Conservation (phyloP, 495 filamentous ascomycete species). For the Penicillium atrosanguineum region DNA sequence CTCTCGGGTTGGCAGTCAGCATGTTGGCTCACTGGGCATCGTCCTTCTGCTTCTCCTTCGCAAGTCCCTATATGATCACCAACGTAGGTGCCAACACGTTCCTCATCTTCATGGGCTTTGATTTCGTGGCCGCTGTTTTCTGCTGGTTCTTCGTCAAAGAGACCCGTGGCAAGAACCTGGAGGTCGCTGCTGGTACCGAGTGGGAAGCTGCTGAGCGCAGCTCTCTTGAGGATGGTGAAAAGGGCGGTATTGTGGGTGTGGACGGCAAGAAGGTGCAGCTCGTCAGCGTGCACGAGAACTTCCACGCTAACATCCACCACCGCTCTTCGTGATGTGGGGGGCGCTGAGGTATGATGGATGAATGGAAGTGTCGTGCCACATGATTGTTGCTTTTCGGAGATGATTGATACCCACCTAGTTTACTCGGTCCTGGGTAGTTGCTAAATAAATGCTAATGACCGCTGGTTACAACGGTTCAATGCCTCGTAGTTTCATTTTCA, state of each 20-base stretch:
- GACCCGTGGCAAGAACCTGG: conserved; percentile 26
- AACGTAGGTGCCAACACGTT: conserved; percentile 27
- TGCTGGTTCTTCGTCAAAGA: conserved; percentile 29
- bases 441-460: background rate
- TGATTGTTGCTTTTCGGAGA: background rate
- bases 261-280: conserved; percentile 20
- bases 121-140: conserved; percentile 19
- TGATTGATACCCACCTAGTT: background rate
- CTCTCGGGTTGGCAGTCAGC: conserved; percentile 25
- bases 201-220: conserved; percentile 24
- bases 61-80: conserved; percentile 28
- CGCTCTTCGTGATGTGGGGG: conserved; percentile 2
- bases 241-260: conserved; percentile 8
- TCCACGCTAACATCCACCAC: conserved; percentile 20
- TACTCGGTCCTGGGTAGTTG: conserved; percentile 1
- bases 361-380: background rate
- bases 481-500: background rate
- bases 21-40: conserved; percentile 30
- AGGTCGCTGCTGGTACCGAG: conserved; percentile 25
- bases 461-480: background rate
- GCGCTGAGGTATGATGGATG: background rate
- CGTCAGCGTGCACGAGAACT: conserved; percentile 23
- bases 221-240: conserved; percentile 16
- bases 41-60: conserved; percentile 29
- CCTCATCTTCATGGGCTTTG: conserved; percentile 29